Percentiles rank a stretch among this genome's conserved stretches.
Conservation (phyloP, 2,329 filamentous ascomycete genomes). For the Colletotrichum eleusines region DNA sequence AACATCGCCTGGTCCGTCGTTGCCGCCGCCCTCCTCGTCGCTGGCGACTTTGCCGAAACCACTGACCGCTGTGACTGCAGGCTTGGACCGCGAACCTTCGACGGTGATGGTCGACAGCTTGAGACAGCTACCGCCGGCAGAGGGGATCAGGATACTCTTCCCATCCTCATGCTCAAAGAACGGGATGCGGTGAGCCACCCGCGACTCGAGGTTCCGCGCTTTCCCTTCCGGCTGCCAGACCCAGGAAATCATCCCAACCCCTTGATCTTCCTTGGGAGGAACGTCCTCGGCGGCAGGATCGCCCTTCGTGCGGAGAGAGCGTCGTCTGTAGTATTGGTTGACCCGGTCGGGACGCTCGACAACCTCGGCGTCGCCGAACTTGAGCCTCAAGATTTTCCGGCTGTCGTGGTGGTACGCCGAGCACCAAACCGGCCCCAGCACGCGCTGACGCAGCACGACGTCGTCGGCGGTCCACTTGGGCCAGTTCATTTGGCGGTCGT, state of each 20-base stretch:
- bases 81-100: constrained; percentile 27
- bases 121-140: neutral
- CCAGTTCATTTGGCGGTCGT: constrained; percentile 75
- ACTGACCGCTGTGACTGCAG: constrained; percentile 25
- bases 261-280: neutral
- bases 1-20: neutral
- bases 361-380: constrained; percentile 53
- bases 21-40: neutral
- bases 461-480: constrained; percentile 62
- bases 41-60: neutral
- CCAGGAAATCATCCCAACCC: constrained; percentile 10
- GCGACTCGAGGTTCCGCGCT: neutral
- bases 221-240: neutral
- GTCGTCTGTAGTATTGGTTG: neutral
- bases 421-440: constrained; percentile 77
- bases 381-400: constrained; percentile 51
- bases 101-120: constrained; percentile 37
- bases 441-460: constrained; percentile 67
- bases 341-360: constrained; percentile 29
- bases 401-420: constrained; percentile 45
- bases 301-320: neutral
- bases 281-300: neutral
- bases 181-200: neutral
- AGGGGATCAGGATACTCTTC: constrained; percentile 26
- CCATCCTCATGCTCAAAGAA: constrained; percentile 23